Percentiles rank a stretch among this genome's conserved stretches.
Evolutionary conservation across 108 stramenopile species (phyloP).

Genomic region (Stephanodiscus minutulus): DNA sequence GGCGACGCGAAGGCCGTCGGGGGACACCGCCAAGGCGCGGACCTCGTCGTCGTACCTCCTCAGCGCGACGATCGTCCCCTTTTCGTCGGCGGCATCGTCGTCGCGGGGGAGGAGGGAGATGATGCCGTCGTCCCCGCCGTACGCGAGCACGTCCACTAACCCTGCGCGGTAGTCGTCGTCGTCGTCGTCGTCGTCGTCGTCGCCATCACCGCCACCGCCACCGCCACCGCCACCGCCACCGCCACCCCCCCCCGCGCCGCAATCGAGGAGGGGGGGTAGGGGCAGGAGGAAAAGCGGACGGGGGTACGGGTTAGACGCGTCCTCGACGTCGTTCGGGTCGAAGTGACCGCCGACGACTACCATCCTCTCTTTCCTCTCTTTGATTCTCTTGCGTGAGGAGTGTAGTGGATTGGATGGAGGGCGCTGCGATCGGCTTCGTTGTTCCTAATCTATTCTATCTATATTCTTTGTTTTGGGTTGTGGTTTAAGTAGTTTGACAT

Average conservation of each 20-base stretch:
- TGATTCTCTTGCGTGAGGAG: no score
- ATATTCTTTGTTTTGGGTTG: no score
- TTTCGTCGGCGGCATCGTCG: conserved; percentile 1
- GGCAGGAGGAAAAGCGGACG: background rate
- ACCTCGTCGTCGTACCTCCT: conserved; percentile 61
- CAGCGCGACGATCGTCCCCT: background rate
- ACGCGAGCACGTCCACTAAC: conserved; percentile 49
- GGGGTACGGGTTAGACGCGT: background rate
- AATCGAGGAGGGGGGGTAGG: conserved; percentile 2
- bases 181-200: background rate
- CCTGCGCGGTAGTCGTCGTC: background rate
- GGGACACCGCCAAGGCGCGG: conserved; percentile 61
- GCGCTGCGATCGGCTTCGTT: no score
- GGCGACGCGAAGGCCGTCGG: conserved; percentile 64
- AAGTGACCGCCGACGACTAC: background rate
- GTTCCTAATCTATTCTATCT: no score
- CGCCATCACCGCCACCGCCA: no score
- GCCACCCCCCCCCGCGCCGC: no score
- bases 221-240: no score
- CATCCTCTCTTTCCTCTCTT: no score
- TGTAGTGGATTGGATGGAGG: no score
- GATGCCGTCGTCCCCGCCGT: conserved; percentile 75
- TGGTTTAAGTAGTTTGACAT: no score
- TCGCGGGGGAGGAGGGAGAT: conserved; percentile 31
- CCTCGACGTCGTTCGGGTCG: conserved; percentile 7